A percentile compares a stretch with the other conserved stretches of the same genome.
Conservation (phyloP, 805 yeast species). For the Ogataea wickerhamii region DNA sequence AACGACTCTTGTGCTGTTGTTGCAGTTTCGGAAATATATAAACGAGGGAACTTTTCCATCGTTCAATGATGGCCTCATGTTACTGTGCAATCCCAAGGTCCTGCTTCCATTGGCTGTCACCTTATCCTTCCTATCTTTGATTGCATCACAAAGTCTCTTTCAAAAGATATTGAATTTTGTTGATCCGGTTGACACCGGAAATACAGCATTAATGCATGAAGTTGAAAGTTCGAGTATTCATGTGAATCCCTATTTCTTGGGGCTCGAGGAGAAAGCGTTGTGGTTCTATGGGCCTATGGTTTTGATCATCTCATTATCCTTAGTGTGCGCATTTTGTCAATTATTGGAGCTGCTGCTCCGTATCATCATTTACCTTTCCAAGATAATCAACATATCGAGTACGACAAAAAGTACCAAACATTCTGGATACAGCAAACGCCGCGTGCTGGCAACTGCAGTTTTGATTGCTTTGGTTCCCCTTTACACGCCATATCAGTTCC, state of each 20-base stretch:
- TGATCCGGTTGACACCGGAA: conserved; percentile 54
- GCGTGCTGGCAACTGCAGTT: conserved; percentile 34
- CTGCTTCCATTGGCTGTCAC: conserved; percentile 24
- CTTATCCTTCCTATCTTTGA: conserved; percentile 38
- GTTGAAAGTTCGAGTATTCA: conserved; percentile 34
- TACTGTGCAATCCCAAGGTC: conserved; percentile 31
- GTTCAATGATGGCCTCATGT: conserved; percentile 44
- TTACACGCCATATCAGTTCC: conserved; percentile 80
- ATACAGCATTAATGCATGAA: conserved; percentile 41
- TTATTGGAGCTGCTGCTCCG: conserved; percentile 29
- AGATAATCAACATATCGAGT: conserved; percentile 7
- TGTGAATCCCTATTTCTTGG: conserved; percentile 61
- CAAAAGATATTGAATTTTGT: conserved; percentile 39
- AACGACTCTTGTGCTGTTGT: conserved; percentile 45
- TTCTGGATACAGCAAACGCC: conserved; percentile 17
- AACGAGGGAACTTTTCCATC: conserved; percentile 38
- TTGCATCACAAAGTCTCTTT: conserved; percentile 33
- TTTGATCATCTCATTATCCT: conserved; percentile 40
- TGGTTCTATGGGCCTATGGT: conserved; percentile 61
- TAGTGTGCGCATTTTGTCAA: conserved; percentile 39
- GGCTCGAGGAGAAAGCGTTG: conserved; percentile 53
- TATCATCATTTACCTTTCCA: conserved; percentile 18
- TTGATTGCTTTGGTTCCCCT: conserved; percentile 47
- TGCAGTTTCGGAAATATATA: conserved; percentile 52
- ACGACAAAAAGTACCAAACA: conserved; percentile 4